Conservation (phyloP, 805 yeast species). For the Pichia paraexigua region DNA sequence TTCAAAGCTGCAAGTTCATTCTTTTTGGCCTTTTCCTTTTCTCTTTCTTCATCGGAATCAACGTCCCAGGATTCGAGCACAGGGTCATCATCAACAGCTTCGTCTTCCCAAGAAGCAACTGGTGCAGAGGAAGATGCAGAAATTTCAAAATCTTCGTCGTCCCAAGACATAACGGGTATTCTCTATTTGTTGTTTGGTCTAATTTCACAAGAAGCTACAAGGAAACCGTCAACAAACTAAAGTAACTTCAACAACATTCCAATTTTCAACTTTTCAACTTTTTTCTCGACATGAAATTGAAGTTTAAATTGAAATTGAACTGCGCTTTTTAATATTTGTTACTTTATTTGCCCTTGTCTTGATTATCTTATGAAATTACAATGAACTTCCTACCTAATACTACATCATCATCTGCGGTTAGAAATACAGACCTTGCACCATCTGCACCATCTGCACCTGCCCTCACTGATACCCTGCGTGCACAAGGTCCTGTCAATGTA, state of each 20-base stretch:
- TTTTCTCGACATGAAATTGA: neutral
- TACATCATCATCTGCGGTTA: slow-evolving; percentile 37
- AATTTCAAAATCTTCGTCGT: slow-evolving; percentile 86
- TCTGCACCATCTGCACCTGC: slow-evolving; percentile 62
- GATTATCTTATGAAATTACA: slow-evolving; percentile 16
- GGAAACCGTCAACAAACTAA: too few relatives aligned
- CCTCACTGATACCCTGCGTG: slow-evolving; percentile 59
- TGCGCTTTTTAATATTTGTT: neutral
- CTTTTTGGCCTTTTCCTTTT: slow-evolving; percentile 16
- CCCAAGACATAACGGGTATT: slow-evolving; percentile 25
- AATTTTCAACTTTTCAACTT: too few relatives aligned
- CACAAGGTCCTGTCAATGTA: slow-evolving; percentile 54
- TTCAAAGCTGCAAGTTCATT: slow-evolving; percentile 19
- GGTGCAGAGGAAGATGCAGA: slow-evolving; percentile 41
- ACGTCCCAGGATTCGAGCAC: slow-evolving; percentile 85
- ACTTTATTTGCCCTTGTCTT: neutral
- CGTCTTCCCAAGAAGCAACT: slow-evolving; percentile 75
- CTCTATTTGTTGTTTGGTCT: neutral
- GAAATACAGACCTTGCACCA: slow-evolving; percentile 43
- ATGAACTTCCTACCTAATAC: slow-evolving; percentile 50
- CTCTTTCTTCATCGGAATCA: slow-evolving; percentile 54
- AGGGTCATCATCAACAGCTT: slow-evolving; percentile 64
- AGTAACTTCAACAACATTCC: too few relatives aligned
- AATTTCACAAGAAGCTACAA: too few relatives aligned
- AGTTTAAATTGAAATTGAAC: neutral